Percentiles rank a stretch among this genome's conserved stretches.
phyloP scores from a whole-genome alignment of 805 yeast species.

The Candida silvatica region DNA sequence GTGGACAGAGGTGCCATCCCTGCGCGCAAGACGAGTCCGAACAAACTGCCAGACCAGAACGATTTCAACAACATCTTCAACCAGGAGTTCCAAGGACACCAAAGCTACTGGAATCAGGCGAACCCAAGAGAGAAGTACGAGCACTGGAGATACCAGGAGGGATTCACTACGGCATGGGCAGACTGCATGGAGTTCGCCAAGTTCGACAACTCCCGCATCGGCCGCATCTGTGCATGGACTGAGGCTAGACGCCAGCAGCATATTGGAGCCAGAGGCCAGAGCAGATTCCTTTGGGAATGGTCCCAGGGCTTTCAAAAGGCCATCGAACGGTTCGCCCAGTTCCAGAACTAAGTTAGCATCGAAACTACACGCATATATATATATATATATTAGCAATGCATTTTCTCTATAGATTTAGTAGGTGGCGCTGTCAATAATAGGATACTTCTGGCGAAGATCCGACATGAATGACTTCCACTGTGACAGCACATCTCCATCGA shows the following conservation, averaged over 20 bases:
- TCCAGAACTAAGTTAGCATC: no score
- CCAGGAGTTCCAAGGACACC: constrained; percentile 37
- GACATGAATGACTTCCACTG: constrained; percentile 17
- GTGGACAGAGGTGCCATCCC: constrained; percentile 51
- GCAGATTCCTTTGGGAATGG: constrained; percentile 75
- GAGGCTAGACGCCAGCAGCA: constrained; percentile 57
- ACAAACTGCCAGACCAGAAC: constrained; percentile 29
- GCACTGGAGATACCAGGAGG: constrained; percentile 75
- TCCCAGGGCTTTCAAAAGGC: constrained; percentile 78
- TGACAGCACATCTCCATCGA: constrained; percentile 11
- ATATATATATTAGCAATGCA: neutral
- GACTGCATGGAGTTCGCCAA: constrained; percentile 65
- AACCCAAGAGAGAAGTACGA: constrained; percentile 58
- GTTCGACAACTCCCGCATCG: constrained; percentile 63
- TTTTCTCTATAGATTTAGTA: neutral
- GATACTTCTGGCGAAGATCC: constrained; percentile 12
- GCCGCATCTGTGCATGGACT: constrained; percentile 67
- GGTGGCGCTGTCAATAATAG: constrained; percentile 15
- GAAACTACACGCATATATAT: no score
- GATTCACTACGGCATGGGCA: constrained; percentile 65
- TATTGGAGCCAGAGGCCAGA: constrained; percentile 41
- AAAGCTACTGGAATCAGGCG: constrained; percentile 57
- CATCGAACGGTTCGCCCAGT: constrained; percentile 33
- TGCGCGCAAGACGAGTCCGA: constrained; percentile 12
- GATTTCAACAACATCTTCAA: constrained; percentile 32